Conservation (phyloP, 2,329 filamentous ascomycete genomes). For the Fusarium sp. region DNA sequence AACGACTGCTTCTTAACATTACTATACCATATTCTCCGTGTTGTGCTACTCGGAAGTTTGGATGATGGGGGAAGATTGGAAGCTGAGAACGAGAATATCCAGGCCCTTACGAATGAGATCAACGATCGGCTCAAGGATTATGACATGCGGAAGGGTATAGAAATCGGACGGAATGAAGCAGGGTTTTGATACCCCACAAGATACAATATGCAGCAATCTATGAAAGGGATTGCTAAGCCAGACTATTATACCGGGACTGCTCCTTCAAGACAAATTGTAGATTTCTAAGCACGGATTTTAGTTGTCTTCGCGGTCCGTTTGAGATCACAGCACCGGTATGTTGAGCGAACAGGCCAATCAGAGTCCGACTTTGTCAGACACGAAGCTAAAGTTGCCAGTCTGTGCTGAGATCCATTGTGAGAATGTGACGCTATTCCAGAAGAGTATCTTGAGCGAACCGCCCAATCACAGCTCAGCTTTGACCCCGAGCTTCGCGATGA, state of each 20-base stretch:
- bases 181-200: no score
- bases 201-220: no score
- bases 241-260: no score
- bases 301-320: not conserved
- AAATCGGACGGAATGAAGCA: not conserved
- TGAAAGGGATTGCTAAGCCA: not conserved
- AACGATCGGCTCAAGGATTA: conserved; percentile 49
- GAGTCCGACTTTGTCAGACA: no score
- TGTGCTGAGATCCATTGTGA: not conserved
- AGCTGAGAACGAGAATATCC: conserved; percentile 48
- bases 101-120: conserved; percentile 46
- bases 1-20: conserved; percentile 51
- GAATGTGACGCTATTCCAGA: not conserved
- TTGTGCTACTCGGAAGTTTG: conserved; percentile 50
- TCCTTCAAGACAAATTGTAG: not conserved
- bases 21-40: conserved; percentile 50
- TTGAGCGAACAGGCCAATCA: not conserved
- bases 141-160: conserved; percentile 20
- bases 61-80: conserved; percentile 47
- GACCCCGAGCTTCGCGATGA: not conserved
- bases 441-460: conserved; percentile 25
- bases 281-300: not conserved
- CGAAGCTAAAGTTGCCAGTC: not conserved
- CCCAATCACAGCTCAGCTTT: conserved; percentile 17
- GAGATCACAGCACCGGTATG: not conserved